These are phyloP conservation scores for Telfairia occidentalis DNA, from an alignment of 331 rosid genomes.

Conservation along the genomic window DNA sequence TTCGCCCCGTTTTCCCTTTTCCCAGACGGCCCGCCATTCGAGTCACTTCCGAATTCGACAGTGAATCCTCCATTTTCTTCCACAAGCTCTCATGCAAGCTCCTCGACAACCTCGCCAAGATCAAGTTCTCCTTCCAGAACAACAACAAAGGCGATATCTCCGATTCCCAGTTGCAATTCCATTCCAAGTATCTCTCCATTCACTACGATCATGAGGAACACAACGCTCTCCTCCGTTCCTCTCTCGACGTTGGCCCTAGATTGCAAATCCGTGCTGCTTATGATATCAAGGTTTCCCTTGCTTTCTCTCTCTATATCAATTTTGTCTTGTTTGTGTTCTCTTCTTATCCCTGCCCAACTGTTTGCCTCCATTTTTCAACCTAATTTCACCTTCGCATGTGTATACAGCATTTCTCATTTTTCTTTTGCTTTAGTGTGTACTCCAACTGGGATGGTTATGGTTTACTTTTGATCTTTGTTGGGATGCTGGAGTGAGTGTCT, in stretches of 20 bases:
- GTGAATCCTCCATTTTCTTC: conserved; percentile 59
- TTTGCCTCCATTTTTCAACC: not conserved
- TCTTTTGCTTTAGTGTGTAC: not conserved
- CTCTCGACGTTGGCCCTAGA: conserved; percentile 52
- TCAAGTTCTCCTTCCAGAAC: conserved; percentile 57
- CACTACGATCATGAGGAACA: conserved; percentile 53
- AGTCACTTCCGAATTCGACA: conserved; percentile 75
- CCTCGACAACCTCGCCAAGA: conserved; percentile 59
- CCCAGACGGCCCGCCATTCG: conserved; percentile 51
- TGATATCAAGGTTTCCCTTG: conserved; percentile 50
- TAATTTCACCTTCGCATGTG: no score
- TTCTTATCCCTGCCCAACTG: not conserved
- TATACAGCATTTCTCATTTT: not conserved
- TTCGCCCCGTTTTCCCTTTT: conserved; percentile 31
- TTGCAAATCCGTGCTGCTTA: conserved; percentile 48
- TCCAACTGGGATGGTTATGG: not conserved
- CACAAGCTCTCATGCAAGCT: conserved; percentile 83
- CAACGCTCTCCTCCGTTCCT: conserved; percentile 48
- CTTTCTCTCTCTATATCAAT: not conserved
- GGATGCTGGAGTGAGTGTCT: no score
- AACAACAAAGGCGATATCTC: conserved; percentile 45
- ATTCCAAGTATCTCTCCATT: conserved; percentile 53
- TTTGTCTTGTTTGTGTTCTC: not conserved
- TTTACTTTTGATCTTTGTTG: not conserved
- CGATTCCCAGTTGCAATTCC: conserved; percentile 46